Evolutionary conservation across 23 red algal species (phyloP), one percentile per base, ranked within the genome.

Genomic region (Agarophyton chilense): DNA sequence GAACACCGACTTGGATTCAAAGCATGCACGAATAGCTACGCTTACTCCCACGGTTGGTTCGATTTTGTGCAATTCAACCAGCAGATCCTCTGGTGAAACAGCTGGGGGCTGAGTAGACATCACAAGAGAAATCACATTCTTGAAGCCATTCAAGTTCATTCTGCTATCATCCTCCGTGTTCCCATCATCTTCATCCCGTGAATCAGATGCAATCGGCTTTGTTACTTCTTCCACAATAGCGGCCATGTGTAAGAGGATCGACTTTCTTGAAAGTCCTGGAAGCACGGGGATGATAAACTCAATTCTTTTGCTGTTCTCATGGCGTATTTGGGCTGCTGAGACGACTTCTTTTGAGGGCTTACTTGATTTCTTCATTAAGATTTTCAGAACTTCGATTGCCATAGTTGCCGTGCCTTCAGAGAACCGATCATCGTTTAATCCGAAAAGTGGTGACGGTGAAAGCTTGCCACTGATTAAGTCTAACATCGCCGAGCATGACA

Each of bases 31-130:
- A 49, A 94, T 86, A 12, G 92, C 92, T 35, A 35, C 41, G 12
- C 62, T 72, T 28, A 94, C 80, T 61, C 40, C 80, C 10, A 68
- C 71, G 19, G 63, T 94, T 52, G 81, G 74, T 58, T 77, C 53
- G 42, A 94, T 66, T 41, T 87, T 84, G 77, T 94, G 92, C 28
- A 94, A 47, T 60, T 94, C 92, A 21, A 94, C 56, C 26, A 94
- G 82, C 41, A 94, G 52, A 21, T 94, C 92, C 16, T 66, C 67
- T 3, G 92, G 70, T 6, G 52, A 65, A n/a, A 94, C 22, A 31
- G 76, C 60, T 10, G 91, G 78, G 13, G 75, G 72, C 16, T 76
- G 41, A 61, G 31, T 79, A 28, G 49, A 39, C 72, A 82, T 90
- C 14, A 88, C 21, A 17, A 71, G 72, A 28, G 67, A 55, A 77